A percentile compares a stretch with the other conserved stretches of the same genome.
phyloP scores from a whole-genome alignment of 73 alveolate species.

The Paramecium pentaurelia region DNA sequence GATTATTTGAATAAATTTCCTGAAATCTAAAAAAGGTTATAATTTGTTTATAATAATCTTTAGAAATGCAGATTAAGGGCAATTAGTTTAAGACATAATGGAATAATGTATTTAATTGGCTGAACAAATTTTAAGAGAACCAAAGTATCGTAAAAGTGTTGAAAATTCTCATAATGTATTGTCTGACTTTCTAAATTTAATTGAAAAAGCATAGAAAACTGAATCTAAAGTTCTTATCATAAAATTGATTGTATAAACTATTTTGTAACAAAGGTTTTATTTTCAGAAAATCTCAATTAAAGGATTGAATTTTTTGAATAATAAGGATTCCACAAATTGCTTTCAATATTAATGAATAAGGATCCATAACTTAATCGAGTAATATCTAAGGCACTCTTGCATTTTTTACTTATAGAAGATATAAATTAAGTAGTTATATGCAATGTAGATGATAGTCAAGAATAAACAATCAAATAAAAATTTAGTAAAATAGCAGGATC shows the following conservation, averaged over 20 bases:
- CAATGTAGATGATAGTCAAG: not conserved
- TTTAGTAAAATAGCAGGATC: slow-evolving; percentile 9
- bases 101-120: slow-evolving; percentile 39
- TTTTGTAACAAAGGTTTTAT: not conserved
- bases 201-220: slow-evolving; percentile 17
- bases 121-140: slow-evolving; percentile 35
- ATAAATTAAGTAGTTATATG: not conserved
- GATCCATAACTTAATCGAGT: slow-evolving; percentile 11
- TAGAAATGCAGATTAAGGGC: slow-evolving; percentile 20
- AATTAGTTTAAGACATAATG: slow-evolving; percentile 17
- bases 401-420: not conserved
- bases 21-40: not conserved
- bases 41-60: not conserved
- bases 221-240: slow-evolving; percentile 13
- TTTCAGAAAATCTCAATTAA: slow-evolving; percentile 29
- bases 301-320: slow-evolving; percentile 41
- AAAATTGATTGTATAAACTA: not conserved
- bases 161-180: slow-evolving; percentile 19
- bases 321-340: slow-evolving; percentile 40
- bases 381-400: slow-evolving; percentile 17
- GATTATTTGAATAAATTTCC: slow-evolving; percentile 28
- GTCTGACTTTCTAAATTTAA: slow-evolving; percentile 5
- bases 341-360: not conserved
- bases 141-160: slow-evolving; percentile 22
- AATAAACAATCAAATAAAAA: not conserved